These are phyloP conservation scores for Atkinsonella hypoxylon DNA, from an alignment of 2,329 filamentous ascomycete species.

Conservation along the genomic window DNA sequence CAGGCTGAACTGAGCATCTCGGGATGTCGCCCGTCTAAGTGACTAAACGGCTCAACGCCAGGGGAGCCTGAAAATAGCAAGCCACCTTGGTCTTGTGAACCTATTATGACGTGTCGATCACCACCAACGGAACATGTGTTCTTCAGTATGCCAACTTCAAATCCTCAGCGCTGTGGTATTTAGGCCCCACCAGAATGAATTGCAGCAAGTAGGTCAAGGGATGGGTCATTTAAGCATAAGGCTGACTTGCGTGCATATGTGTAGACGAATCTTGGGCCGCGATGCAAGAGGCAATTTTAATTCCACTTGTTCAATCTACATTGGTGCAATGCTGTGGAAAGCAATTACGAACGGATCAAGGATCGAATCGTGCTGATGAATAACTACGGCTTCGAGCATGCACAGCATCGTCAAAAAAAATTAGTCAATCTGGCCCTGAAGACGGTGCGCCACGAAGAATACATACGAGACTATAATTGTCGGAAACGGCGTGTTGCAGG, in stretches of 20 bases:
- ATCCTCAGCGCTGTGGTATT: neutral
- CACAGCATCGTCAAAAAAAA: neutral
- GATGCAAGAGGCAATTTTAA: conserved; percentile 1
- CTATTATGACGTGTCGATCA: neutral
- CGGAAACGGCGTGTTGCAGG: conserved; percentile 21
- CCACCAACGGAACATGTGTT: neutral
- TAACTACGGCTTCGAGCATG: neutral
- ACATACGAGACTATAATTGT: conserved; percentile 25
- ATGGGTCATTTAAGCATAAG: neutral
- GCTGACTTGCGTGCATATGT: neutral
- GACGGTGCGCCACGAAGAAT: neutral
- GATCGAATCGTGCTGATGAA: neutral
- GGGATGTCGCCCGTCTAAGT: neutral
- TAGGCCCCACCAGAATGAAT: neutral
- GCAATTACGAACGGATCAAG: neutral
- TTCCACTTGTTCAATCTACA: conserved; percentile 2
- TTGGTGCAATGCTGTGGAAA: neutral
- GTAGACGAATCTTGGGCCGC: neutral
- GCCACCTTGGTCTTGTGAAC: neutral
- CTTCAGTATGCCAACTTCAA: neutral
- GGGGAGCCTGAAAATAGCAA: neutral
- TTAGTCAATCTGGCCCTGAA: neutral
- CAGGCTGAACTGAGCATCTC: neutral
- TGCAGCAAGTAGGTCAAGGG: neutral
- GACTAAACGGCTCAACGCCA: neutral